phyloP scores from a whole-genome alignment of 2,329 filamentous ascomycete species.

The Aspergillus sp. region DNA sequence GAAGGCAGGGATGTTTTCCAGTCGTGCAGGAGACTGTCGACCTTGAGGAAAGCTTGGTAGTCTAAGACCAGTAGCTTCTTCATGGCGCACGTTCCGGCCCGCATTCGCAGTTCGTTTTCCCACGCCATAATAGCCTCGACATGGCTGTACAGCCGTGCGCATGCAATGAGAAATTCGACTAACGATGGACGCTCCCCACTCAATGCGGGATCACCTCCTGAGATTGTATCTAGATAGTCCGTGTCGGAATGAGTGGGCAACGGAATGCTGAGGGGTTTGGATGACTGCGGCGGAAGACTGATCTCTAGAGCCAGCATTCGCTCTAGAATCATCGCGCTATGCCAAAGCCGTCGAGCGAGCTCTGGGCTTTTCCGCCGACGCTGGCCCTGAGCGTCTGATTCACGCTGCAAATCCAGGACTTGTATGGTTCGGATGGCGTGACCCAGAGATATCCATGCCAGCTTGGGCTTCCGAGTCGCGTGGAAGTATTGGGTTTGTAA shows the following conservation, averaged over 20 bases:
- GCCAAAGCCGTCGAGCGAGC: slow-evolving; percentile 23
- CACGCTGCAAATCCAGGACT: slow-evolving; percentile 17
- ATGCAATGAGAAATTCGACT: slow-evolving; percentile 22
- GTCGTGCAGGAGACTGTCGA: slow-evolving; percentile 19
- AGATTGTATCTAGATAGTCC: slow-evolving; percentile 24
- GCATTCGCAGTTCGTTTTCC: slow-evolving; percentile 19
- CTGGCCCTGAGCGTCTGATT: slow-evolving; percentile 15
- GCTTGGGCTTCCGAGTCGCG: slow-evolving; percentile 15
- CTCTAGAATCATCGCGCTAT: slow-evolving; percentile 23
- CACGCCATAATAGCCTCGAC: slow-evolving; percentile 20
- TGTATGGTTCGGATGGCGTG: slow-evolving; percentile 20
- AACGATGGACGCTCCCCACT: slow-evolving; percentile 20
- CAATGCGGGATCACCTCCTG: slow-evolving; percentile 3
- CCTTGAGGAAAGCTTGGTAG: slow-evolving; percentile 13
- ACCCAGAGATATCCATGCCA: slow-evolving; percentile 22
- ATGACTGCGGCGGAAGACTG: slow-evolving; percentile 16
- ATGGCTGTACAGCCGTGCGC: slow-evolving; percentile 19
- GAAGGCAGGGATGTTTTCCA: slow-evolving; percentile 22
- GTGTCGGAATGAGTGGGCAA: slow-evolving; percentile 22
- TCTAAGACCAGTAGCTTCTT: slow-evolving; percentile 22
- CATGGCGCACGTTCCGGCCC: slow-evolving; percentile 10
- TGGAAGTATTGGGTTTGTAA: slow-evolving; percentile 23
- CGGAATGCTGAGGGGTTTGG: slow-evolving; percentile 16
- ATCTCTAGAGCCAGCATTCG: slow-evolving; percentile 21
- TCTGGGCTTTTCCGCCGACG: slow-evolving; percentile 15